Evolutionary conservation across 257 asterid genomes (phyloP), one percentile per base, ranked within the genome.

Genomic region (Przewalskia tangutica): DNA sequence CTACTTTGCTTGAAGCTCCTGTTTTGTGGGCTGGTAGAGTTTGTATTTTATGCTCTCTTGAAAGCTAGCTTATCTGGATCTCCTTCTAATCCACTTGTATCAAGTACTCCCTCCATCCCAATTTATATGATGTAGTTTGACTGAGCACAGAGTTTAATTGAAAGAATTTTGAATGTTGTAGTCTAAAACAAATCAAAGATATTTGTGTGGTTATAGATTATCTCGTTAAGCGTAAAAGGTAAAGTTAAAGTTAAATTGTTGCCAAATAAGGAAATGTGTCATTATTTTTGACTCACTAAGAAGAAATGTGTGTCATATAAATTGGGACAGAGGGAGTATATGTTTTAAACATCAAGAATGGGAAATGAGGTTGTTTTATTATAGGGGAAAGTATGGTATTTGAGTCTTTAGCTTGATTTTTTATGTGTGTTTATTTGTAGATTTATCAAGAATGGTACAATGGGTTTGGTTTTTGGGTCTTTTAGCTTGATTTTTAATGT

Each of bases 41-140:
- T 79, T 92, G 95, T 95, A 79, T 90, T 89, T 86, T 95, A 95
- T 84, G 97, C 93, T 20, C 95, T 95, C 6, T 77, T 95, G 85
- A 95, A 95, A 85, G 89, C 95, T 86, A 97, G 99, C 11, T 86
- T 95, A 40, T 98, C 95, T 89, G 99, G 99, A 86, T 95, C 99
- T 86, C 92, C 99, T 59, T 12, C 91, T 77, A 95, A 91, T 73
- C 98, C 97, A 63, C 84, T 95, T 51, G 83, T 93, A 84, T 85
- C 97, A 59, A 95, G 97, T 90, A 40, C 34, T 54, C 7, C 14
- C 27, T 23, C 27, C 27, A 23, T 23, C 27, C 27, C 27, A 23
- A 23, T 23, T 23, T 23, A 23, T 23, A 23, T 23, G 27, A 23
- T 23, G 27, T 23, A 23, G 27, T 23, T 23, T 23, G 27, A 23